phyloP scores from a whole-genome alignment of 2,329 filamentous ascomycete genomes.

The Thielaviopsis populi region DNA sequence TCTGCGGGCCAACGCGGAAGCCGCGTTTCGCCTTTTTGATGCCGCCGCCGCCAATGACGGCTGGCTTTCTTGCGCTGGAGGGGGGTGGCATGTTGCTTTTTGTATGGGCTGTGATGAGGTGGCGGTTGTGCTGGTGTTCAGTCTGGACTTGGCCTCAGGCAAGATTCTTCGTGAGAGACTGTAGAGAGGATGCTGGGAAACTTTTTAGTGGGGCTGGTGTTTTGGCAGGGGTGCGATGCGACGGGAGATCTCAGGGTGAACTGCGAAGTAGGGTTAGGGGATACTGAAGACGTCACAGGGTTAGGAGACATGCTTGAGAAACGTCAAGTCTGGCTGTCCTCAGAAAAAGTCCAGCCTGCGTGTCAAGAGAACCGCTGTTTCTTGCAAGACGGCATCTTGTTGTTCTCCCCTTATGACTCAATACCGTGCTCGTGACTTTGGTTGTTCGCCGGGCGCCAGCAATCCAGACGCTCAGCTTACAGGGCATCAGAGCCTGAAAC shows the following conservation, averaged over 20 bases:
- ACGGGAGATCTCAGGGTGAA: background rate
- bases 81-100: background rate
- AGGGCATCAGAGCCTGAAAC: background rate
- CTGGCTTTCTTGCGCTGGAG: background rate
- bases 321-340: no score
- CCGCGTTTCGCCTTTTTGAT: constrained; percentile 13
- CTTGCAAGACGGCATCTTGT: no score
- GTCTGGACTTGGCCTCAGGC: background rate
- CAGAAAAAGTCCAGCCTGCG: no score
- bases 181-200: constrained; percentile 1
- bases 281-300: no score
- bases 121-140: background rate
- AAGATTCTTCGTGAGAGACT: background rate
- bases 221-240: background rate
- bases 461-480: background rate
- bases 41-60: constrained; percentile 1
- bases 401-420: no score
- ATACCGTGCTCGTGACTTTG: no score
- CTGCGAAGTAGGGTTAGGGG: background rate
- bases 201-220: constrained; percentile 8
- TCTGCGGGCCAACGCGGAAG: constrained; percentile 61
- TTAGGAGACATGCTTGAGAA: no score
- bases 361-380: no score
- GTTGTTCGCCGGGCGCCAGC: no score
- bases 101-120: background rate